Evolutionary conservation across 2,329 filamentous ascomycete species (phyloP).

Genomic region (Aspergillus unguis): DNA sequence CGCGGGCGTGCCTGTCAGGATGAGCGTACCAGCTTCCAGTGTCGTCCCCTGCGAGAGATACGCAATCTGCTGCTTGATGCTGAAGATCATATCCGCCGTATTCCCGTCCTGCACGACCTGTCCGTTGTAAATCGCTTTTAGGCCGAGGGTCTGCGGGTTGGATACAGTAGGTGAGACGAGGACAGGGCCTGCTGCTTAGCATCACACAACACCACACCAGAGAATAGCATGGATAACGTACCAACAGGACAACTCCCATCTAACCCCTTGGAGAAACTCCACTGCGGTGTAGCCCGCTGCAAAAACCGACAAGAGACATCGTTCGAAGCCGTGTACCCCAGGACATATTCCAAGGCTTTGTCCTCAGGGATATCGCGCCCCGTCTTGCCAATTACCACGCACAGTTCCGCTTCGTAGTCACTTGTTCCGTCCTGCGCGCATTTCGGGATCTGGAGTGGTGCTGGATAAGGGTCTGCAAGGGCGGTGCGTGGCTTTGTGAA

Average conservation of each 20-base stretch:
- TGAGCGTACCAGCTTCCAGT: not conserved
- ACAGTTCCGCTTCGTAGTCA: conserved; percentile 38
- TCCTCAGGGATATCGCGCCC: conserved; percentile 37
- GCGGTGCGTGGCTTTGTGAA: conserved; percentile 13
- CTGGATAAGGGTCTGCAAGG: conserved; percentile 26
- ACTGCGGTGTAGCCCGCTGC: conserved; percentile 32
- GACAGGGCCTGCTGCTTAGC: not conserved
- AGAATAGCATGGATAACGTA: too few species aligned
- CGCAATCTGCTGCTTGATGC: not conserved
- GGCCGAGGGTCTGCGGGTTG: not conserved
- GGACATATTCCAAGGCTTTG: conserved; percentile 39
- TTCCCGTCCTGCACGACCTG: not conserved
- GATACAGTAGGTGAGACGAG: not conserved
- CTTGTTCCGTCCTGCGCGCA: conserved; percentile 31
- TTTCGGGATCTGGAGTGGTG: conserved; percentile 28
- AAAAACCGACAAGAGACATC: conserved; percentile 38
- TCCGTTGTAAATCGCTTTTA: not conserved
- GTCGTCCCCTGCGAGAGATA: conserved; percentile 1
- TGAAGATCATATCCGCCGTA: conserved; percentile 1
- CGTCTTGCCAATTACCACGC: conserved; percentile 35
- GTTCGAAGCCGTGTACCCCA: conserved; percentile 42
- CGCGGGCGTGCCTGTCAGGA: not conserved
- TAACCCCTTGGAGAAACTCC: conserved; percentile 25
- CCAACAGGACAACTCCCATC: conserved; percentile 19
- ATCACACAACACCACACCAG: too few species aligned